phyloP scores from a whole-genome alignment of 768 basidiomycete species.

The Antrodiella citrinella region DNA sequence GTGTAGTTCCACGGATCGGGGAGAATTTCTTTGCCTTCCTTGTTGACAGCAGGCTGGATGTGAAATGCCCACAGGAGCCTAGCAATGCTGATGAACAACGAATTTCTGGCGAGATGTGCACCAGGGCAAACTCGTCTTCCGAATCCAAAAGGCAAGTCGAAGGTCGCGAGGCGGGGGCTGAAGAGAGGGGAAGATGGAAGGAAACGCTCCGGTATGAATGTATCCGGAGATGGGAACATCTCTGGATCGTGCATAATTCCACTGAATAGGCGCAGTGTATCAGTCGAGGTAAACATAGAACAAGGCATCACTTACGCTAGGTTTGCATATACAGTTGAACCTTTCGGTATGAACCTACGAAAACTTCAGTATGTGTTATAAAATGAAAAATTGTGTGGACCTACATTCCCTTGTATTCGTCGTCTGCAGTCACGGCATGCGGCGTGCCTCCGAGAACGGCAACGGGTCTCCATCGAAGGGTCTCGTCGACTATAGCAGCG shows the following conservation, averaged over 20 bases:
- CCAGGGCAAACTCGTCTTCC: conserved; percentile 17
- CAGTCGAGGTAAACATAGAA: neutral
- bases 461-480: conserved; percentile 20
- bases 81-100: conserved; percentile 16
- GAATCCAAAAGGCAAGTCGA: conserved; percentile 4
- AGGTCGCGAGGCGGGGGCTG: neutral
- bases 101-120: conserved; percentile 17
- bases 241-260: conserved; percentile 15
- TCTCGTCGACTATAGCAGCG: conserved; percentile 15
- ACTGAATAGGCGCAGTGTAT: too few relatives aligned
- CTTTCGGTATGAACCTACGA: conserved; percentile 13
- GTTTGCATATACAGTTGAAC: conserved; percentile 13
- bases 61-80: conserved; percentile 17
- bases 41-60: conserved; percentile 8
- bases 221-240: conserved; percentile 13
- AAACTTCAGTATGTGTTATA: neutral
- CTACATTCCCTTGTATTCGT: conserved; percentile 12
- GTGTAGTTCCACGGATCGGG: neutral
- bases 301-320: conserved; percentile 9
- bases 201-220: conserved; percentile 16
- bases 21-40: neutral
- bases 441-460: conserved; percentile 22
- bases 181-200: neutral
- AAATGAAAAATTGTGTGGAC: neutral
- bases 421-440: conserved; percentile 12